Percentiles rank a stretch among this genome's conserved stretches.
Evolutionary conservation across 148 eudicot genomes (phyloP).

Genomic region (Oxyria digyna): DNA sequence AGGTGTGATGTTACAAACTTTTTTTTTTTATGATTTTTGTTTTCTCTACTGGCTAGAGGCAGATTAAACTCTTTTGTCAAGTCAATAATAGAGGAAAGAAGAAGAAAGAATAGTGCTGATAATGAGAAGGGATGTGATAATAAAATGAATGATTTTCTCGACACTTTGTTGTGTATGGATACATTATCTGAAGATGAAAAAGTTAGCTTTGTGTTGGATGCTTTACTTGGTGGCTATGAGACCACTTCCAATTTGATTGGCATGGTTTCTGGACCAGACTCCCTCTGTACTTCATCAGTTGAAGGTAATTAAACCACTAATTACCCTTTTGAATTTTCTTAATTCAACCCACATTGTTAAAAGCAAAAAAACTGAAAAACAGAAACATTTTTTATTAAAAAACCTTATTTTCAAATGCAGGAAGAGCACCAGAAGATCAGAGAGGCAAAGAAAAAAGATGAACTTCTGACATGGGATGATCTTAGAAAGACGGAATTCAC

Average conservation of each 20-base stretch:
- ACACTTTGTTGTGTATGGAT: constrained; percentile 36
- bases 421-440: constrained; percentile 38
- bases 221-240: constrained; percentile 62
- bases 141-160: constrained; percentile 42
- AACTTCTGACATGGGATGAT: constrained; percentile 40
- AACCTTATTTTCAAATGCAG: constrained; percentile 13
- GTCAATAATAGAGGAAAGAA: constrained; percentile 57
- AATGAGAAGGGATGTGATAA: constrained; percentile 3
- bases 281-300: constrained; percentile 33
- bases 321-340: too few species aligned
- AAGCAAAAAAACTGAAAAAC: too few species aligned
- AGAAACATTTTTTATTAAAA: neutral
- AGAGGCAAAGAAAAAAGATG: constrained; percentile 29
- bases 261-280: constrained; percentile 37
- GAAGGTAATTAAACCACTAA: constrained; percentile 19
- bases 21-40: neutral
- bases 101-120: constrained; percentile 15
- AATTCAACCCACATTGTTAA: neutral
- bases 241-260: constrained; percentile 47
- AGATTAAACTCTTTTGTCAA: constrained; percentile 55
- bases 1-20: constrained; percentile 22
- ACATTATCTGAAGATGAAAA: constrained; percentile 57
- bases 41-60: constrained; percentile 58
- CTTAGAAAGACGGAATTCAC: constrained; percentile 45
- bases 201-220: constrained; percentile 58